These are phyloP conservation scores for Vitis riparia DNA, from an alignment of 164 flowering plant species.

Conservation along the genomic window DNA sequence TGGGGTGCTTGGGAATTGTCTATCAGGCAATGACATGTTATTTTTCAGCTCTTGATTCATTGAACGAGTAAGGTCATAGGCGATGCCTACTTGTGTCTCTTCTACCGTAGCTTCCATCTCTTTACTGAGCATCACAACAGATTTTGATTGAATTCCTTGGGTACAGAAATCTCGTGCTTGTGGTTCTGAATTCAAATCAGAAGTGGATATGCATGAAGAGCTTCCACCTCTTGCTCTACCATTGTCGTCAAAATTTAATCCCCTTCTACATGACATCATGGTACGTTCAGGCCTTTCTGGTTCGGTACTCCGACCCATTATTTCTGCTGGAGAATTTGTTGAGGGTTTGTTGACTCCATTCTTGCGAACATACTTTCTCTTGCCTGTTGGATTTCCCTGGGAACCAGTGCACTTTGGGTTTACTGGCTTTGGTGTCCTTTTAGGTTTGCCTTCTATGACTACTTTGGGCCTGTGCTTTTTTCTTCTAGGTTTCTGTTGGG, in stretches of 20 bases:
- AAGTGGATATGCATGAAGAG: conserved; percentile 7
- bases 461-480: conserved; percentile 82
- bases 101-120: conserved; percentile 21
- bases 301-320: conserved; percentile 6
- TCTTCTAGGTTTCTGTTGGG: conserved; percentile 59
- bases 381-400: conserved; percentile 19
- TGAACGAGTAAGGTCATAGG: conserved; percentile 31
- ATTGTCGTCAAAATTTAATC: conserved; percentile 54
- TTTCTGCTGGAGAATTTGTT: conserved; percentile 17
- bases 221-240: conserved; percentile 23
- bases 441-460: conserved; percentile 59
- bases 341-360: conserved; percentile 16
- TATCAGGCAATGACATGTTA: conserved; percentile 21
- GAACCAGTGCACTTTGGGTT: conserved; percentile 28
- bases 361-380: conserved; percentile 40
- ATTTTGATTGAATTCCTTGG: conserved; percentile 3
- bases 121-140: conserved; percentile 7
- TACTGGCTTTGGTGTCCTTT: conserved; percentile 36
- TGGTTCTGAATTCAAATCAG: conserved; percentile 15
- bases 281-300: conserved; percentile 11
- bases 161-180: conserved; percentile 17
- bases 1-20: conserved; percentile 15
- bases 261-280: conserved; percentile 48
- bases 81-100: conserved; percentile 20
- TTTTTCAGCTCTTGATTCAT: conserved; percentile 11